Percentiles rank a stretch among this genome's conserved stretches.
Evolutionary conservation across 1,284 basidiomycete genomes (phyloP).

Genomic region (Cutaneotrichosporon cavernicola): DNA sequence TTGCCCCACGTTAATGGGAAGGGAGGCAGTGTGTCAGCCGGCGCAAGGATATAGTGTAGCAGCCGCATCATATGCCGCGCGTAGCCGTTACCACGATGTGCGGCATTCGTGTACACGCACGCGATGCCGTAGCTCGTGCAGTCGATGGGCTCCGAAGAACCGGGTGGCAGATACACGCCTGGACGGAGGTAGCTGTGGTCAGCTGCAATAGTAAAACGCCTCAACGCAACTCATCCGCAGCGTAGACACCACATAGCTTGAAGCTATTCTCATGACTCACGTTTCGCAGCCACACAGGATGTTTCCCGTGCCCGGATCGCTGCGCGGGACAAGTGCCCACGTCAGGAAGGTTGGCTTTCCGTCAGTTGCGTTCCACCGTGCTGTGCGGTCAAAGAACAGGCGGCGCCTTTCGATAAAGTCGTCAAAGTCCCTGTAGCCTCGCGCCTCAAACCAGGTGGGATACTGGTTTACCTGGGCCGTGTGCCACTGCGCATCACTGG

Average conservation of each 20-base stretch:
- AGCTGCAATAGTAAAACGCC: background rate
- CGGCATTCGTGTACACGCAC: constrained; percentile 36
- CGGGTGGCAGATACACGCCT: constrained; percentile 20
- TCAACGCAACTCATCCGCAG: too few species aligned
- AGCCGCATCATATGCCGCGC: constrained; percentile 38
- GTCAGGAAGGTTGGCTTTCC: constrained; percentile 11
- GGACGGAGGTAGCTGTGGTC: constrained; percentile 28
- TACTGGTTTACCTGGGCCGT: constrained; percentile 13
- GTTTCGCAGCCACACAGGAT: constrained; percentile 39
- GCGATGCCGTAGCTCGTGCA: constrained; percentile 36
- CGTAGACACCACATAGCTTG: background rate
- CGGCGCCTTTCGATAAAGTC: constrained; percentile 1
- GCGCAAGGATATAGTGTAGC: constrained; percentile 35
- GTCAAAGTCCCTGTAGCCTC: constrained; percentile 5
- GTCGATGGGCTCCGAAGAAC: constrained; percentile 21
- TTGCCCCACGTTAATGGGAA: constrained; percentile 33
- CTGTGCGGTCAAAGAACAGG: background rate
- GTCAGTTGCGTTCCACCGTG: constrained; percentile 9
- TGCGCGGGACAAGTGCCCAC: constrained; percentile 32
- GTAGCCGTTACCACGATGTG: constrained; percentile 39
- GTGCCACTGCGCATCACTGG: constrained; percentile 21
- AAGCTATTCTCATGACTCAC: constrained; percentile 14
- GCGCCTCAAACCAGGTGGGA: constrained; percentile 9
- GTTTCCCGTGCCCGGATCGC: constrained; percentile 27
- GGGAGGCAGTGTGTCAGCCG: constrained; percentile 19